Conservation (phyloP, 345 rosid species). For the Rhizophora apiculata region DNA sequence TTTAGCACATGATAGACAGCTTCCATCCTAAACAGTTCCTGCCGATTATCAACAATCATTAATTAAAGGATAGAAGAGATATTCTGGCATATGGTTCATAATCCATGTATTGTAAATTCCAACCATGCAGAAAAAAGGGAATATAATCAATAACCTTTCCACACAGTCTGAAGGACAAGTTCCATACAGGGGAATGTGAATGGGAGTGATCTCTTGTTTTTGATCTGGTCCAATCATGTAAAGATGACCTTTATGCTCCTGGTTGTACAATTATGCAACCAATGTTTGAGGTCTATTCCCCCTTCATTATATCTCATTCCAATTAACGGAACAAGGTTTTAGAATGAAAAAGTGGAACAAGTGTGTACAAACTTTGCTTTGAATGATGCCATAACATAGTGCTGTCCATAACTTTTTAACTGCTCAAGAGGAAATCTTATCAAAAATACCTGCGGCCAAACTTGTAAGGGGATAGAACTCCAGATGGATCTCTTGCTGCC, state of each 20-base stretch:
- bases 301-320: not conserved
- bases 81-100: no score
- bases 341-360: not conserved
- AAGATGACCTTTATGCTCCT: not conserved
- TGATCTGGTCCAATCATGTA: not conserved
- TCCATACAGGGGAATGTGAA: not conserved
- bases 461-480: constrained; percentile 1
- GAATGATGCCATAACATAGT: not conserved
- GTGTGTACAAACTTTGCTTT: not conserved
- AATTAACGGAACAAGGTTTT: not conserved
- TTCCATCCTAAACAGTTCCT: no score
- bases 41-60: no score
- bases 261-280: not conserved
- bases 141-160: no score
- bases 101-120: no score
- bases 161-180: no score
- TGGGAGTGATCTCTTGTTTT: not conserved
- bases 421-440: not conserved
- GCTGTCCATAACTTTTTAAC: no score
- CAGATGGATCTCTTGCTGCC: constrained; percentile 1
- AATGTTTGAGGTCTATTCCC: not conserved
- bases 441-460: not conserved
- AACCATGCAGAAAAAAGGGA: no score
- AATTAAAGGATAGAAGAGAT: no score
- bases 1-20: no score